Conservation (phyloP, 164 flowering plant genomes). For the Piper betle region DNA sequence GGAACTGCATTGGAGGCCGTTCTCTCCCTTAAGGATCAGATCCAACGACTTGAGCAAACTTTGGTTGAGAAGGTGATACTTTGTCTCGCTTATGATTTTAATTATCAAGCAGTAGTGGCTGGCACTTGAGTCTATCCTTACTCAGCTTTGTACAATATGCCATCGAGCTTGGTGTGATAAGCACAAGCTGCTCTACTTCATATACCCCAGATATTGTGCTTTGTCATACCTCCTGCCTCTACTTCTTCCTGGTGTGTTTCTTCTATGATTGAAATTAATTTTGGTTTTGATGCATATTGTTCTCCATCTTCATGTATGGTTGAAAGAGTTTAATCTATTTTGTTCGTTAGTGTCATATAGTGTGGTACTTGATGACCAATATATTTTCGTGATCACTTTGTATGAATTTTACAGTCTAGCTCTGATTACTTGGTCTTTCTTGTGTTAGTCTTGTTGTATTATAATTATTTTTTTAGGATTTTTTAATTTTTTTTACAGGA, state of each 20-base stretch:
- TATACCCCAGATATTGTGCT: neutral
- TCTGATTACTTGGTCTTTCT: too few relatives aligned
- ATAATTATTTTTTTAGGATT: conserved; percentile 2
- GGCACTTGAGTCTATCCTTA: neutral
- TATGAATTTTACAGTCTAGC: too few relatives aligned
- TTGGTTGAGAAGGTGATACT: conserved; percentile 36
- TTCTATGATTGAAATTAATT: neutral
- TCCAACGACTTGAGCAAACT: conserved; percentile 32
- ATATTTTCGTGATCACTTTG: too few relatives aligned
- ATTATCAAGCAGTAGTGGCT: neutral
- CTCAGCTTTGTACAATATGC: neutral
- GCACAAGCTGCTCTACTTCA: neutral
- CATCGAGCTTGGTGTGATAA: neutral
- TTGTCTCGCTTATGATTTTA: neutral
- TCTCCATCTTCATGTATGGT: too few relatives aligned
- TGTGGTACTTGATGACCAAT: too few relatives aligned
- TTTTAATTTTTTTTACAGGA: conserved; percentile 20
- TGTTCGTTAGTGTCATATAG: too few relatives aligned
- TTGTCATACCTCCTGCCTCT: neutral
- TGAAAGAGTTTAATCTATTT: too few relatives aligned
- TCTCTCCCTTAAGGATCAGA: conserved; percentile 28
- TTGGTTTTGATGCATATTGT: neutral
- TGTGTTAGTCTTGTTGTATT: too few relatives aligned
- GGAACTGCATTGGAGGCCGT: conserved; percentile 34
- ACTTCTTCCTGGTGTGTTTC: neutral